Base-by-base conservation (phyloP, 2,329 filamentous ascomycete species). In the Aspergillus sp. region DNA sequence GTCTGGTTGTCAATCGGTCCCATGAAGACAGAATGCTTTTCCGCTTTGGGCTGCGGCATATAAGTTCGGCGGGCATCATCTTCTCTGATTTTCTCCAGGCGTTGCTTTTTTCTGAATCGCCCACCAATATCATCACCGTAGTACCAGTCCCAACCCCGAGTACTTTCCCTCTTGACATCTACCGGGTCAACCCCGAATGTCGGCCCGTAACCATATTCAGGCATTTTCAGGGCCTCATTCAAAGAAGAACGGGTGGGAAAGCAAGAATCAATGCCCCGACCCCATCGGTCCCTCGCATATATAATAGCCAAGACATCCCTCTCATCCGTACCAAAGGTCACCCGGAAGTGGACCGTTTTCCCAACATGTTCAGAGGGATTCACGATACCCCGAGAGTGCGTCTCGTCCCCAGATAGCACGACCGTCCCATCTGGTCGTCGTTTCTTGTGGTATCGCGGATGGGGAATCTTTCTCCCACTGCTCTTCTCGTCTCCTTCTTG, bases 121-220 rank as follows among this genome's bases (percentile, higher is more conserved):
- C 62, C 56, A 34, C 66, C 66, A 27, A 72, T 67, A 19, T 64
- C 63, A 26, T 61, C 48, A 7, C 67, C 56, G 40, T 70, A 66
- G 52, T 78, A 82, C 79, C 79, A 82, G 37, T 71, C 65, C 72
- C 74, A 78, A 12, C 69, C 68, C 6, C 57, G 51, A 1, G 65
- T 69, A n/a, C 65, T 61, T 50, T 81, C 77, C 33, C 58, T 65
- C 40, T 67, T 57, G 33, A 71, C 48, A 27, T 67, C 61, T 33
- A 67, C 67, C 13, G 66, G 60, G 4, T 64, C 58, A 45, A 70
- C 61, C 12, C 70, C 75, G 53, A 71, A 71, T 9, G 68, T 72
- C 37, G 48, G 62, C 44, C 51, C 68, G 53, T 61, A 76, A 45
- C 47, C 66, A 60, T 56, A 72, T 57, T 53, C 53, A 42, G 47